Conservation (phyloP, 192 early-diverging fungal genomes). For the Umbelopsis ramanniana region DNA sequence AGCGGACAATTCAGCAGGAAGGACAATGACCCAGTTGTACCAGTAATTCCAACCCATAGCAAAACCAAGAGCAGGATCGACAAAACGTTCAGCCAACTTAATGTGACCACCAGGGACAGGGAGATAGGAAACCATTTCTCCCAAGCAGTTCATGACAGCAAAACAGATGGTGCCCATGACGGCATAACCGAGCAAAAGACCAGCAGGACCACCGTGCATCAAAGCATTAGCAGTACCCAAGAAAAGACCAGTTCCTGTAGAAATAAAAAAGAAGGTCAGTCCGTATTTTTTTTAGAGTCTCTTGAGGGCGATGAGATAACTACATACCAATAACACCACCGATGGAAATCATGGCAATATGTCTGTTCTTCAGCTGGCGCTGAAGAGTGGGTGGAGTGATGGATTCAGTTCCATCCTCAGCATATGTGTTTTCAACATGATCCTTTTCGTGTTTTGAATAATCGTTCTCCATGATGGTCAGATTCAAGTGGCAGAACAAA, state of each 20-base stretch:
- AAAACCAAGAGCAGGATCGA: conserved; percentile 61
- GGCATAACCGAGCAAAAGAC: conserved; percentile 54
- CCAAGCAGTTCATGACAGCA: conserved; percentile 58
- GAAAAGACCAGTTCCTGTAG: conserved; percentile 54
- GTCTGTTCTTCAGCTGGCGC: conserved; percentile 54
- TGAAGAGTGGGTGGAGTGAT: conserved; percentile 31
- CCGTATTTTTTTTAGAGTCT: background rate
- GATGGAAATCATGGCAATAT: conserved; percentile 62
- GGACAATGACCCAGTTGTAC: conserved; percentile 67
- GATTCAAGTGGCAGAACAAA: background rate
- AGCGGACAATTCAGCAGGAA: conserved; percentile 40
- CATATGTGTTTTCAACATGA: conserved; percentile 10
- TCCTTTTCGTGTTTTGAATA: conserved; percentile 7
- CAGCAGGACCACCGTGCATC: conserved; percentile 52
- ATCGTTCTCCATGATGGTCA: background rate
- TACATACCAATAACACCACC: conserved; percentile 57
- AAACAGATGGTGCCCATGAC: conserved; percentile 58
- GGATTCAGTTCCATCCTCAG: background rate
- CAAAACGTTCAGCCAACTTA: conserved; percentile 45
- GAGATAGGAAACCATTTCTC: conserved; percentile 63
- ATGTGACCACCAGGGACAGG: conserved; percentile 55
- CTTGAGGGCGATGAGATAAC: too few species aligned
- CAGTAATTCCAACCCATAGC: conserved; percentile 72
- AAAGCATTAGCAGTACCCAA: conserved; percentile 55
- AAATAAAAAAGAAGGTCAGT: background rate